Conservation (phyloP, 2,329 filamentous ascomycete genomes). For the Phyllosticta citribraziliensis region DNA sequence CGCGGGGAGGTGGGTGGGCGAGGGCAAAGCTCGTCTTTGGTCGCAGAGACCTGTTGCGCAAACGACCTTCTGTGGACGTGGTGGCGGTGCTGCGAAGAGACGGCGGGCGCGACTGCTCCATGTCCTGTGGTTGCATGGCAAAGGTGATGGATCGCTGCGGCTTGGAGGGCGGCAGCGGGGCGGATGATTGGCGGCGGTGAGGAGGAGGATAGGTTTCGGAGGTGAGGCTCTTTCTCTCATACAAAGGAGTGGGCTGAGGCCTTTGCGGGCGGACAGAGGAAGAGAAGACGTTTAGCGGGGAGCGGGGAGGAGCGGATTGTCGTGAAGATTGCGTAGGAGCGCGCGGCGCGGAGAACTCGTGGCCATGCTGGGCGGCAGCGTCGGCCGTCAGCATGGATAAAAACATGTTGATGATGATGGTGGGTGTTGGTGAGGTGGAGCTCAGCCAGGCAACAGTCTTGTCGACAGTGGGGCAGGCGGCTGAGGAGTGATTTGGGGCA, state of each 20-base stretch:
- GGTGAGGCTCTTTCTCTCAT: slow-evolving; percentile 3
- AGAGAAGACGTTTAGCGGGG: slow-evolving; percentile 26
- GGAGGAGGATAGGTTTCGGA: slow-evolving; percentile 10
- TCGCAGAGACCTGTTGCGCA: slow-evolving; percentile 38
- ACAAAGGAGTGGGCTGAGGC: slow-evolving; percentile 12
- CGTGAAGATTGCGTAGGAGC: slow-evolving; percentile 13
- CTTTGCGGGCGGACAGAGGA: slow-evolving; percentile 20
- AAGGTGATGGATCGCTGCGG: slow-evolving; percentile 11
- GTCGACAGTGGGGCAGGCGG: background rate
- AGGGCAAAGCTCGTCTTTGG: slow-evolving; percentile 56
- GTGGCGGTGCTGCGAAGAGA: slow-evolving; percentile 6
- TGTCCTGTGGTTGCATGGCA: slow-evolving; percentile 4
- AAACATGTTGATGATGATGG: slow-evolving; percentile 18
- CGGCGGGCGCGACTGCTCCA: slow-evolving; percentile 11
- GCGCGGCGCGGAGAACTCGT: slow-evolving; percentile 19
- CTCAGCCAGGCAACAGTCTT: slow-evolving; percentile 3
- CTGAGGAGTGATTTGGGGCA: background rate
- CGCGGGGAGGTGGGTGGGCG: slow-evolving; percentile 56
- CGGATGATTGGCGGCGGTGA: background rate
- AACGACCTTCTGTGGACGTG: slow-evolving; percentile 21
- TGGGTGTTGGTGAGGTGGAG: background rate
- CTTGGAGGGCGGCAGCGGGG: background rate
- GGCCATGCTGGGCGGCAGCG: slow-evolving; percentile 24
- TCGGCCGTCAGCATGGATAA: slow-evolving; percentile 30
- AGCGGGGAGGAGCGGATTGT: slow-evolving; percentile 22